Conservation (phyloP, 257 asterid species). For the Misopates orontium region DNA sequence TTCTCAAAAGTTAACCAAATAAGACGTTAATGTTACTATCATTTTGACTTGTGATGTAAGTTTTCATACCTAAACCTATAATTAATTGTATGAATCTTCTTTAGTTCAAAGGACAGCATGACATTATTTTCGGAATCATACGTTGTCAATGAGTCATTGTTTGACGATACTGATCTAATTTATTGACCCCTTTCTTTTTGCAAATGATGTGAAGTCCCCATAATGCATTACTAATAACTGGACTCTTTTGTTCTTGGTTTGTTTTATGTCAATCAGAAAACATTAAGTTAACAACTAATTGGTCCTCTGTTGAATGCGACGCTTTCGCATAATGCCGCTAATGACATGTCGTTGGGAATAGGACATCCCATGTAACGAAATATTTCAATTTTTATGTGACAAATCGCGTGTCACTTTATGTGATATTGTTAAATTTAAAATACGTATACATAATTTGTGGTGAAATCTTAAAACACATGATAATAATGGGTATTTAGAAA, state of each 20-base stretch:
- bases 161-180: constrained; percentile 2
- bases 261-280: neutral
- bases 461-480: too few relatives aligned
- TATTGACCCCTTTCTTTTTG: neutral
- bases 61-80: constrained; percentile 28
- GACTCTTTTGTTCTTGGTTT: too few relatives aligned
- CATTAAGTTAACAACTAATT: too few relatives aligned
- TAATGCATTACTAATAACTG: too few relatives aligned
- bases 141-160: neutral
- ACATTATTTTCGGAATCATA: neutral
- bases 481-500: too few relatives aligned
- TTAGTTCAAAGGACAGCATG: constrained; percentile 1
- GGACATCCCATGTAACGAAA: too few relatives aligned
- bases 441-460: too few relatives aligned
- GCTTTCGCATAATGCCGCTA: neutral
- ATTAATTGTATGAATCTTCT: constrained; percentile 14
- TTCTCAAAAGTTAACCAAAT: too few relatives aligned
- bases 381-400: too few relatives aligned
- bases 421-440: too few relatives aligned
- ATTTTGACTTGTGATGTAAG: constrained; percentile 34
- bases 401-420: too few relatives aligned
- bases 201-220: too few relatives aligned
- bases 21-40: constrained; percentile 29
- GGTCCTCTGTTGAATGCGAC: neutral
- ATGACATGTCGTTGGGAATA: neutral